These are phyloP conservation scores for Pythium aquatile DNA, from an alignment of 352 stramenopile species.

Conservation along the genomic window DNA sequence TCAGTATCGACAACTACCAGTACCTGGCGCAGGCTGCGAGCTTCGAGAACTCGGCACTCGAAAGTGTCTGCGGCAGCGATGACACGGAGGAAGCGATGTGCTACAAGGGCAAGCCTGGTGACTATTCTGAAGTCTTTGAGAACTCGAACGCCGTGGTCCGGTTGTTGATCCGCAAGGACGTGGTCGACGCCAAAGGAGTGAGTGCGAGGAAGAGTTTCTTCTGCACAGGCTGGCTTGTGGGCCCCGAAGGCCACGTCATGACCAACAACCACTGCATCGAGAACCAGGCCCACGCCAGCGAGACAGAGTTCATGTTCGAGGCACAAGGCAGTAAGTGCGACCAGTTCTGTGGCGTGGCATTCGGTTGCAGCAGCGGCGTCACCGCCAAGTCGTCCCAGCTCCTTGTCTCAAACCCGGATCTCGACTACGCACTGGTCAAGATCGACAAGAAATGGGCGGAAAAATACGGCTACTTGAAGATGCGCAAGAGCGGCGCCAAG, in stretches of 20 bases:
- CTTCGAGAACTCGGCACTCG: background rate
- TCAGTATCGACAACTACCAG: slow-evolving; percentile 4
- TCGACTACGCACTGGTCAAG: slow-evolving; percentile 23
- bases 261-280: slow-evolving; percentile 42
- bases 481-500: slow-evolving; percentile 42
- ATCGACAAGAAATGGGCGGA: slow-evolving; percentile 42
- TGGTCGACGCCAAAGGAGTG: background rate
- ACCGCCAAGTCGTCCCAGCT: slow-evolving; percentile 4
- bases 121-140: background rate
- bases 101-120: background rate
- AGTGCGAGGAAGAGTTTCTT: background rate
- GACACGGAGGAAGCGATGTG: background rate
- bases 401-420: slow-evolving; percentile 4
- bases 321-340: slow-evolving; percentile 8
- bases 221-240: slow-evolving; percentile 25
- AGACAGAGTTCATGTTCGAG: slow-evolving; percentile 15
- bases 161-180: background rate
- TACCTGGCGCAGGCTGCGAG: slow-evolving; percentile 5
- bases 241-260: slow-evolving; percentile 34
- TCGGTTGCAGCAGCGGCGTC: slow-evolving; percentile 11
- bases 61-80: background rate
- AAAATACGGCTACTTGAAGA: slow-evolving; percentile 54
- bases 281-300: background rate
- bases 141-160: background rate
- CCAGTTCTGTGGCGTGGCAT: slow-evolving; percentile 1